phyloP scores from a whole-genome alignment of 208 protist genomes.

The Tritrichomonas foetus region DNA sequence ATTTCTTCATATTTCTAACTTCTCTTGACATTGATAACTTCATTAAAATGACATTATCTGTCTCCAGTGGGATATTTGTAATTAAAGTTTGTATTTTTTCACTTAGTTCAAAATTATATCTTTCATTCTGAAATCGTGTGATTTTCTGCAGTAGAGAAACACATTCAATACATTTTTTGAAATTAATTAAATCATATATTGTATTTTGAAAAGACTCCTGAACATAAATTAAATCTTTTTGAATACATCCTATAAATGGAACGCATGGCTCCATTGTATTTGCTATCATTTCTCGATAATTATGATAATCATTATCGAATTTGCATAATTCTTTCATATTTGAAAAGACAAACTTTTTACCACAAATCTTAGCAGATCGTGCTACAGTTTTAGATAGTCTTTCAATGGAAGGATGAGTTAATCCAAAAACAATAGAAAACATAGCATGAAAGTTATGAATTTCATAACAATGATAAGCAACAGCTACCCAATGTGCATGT shows the following conservation, averaged over 20 bases:
- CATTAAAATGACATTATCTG: not conserved
- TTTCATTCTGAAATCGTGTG: not conserved
- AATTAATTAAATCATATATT: conserved; percentile 17
- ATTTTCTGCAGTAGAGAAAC: not conserved
- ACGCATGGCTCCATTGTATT: not conserved
- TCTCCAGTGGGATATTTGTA: not conserved
- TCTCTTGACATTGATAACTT: not conserved
- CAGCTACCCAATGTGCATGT: not conserved
- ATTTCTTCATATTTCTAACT: not conserved
- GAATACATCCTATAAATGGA: not conserved
- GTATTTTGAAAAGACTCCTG: not conserved
- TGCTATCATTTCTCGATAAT: not conserved
- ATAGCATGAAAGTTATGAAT: not conserved
- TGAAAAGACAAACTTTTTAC: not conserved
- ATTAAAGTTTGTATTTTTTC: not conserved
- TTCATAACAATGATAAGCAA: not conserved
- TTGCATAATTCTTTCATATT: not conserved
- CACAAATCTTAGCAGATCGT: not conserved
- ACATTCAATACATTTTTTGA: not conserved
- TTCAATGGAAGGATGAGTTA: not conserved
- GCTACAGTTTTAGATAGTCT: not conserved
- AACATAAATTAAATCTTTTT: too few relatives aligned
- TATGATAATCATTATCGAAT: not conserved
- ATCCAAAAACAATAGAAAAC: not conserved
- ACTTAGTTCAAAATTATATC: not conserved